Conservation (phyloP, 1,284 basidiomycete species). For the Pseudozyma hubeiensis region DNA sequence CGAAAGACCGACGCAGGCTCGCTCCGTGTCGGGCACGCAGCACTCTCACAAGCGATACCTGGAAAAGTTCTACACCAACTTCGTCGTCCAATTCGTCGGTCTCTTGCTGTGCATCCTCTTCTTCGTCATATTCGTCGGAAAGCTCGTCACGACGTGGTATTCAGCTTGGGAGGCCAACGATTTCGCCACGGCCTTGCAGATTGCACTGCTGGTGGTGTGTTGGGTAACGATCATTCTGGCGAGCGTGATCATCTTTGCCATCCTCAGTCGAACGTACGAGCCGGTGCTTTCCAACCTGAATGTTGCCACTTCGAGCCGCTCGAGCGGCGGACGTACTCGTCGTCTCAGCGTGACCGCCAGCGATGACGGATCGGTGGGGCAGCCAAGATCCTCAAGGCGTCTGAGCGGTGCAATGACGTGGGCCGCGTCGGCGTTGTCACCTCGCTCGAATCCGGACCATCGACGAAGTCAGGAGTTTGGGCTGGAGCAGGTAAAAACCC, state of each 20-base stretch:
- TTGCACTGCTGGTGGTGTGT: constrained; percentile 18
- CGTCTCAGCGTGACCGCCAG: constrained; percentile 8
- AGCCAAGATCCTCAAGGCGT: constrained; percentile 1
- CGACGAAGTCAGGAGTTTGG: constrained; percentile 17
- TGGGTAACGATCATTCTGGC: constrained; percentile 31
- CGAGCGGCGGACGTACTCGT: constrained; percentile 2
- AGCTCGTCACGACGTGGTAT: constrained; percentile 34
- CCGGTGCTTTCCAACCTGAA: constrained; percentile 27
- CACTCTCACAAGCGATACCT: constrained; percentile 31
- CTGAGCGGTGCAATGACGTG: constrained; percentile 20
- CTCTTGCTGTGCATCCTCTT: constrained; percentile 27
- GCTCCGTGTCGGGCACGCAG: constrained; percentile 7
- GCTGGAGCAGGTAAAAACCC: constrained; percentile 7
- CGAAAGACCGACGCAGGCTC: constrained; percentile 16
- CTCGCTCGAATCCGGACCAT: constrained; percentile 15
- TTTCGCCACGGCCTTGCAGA: constrained; percentile 7
- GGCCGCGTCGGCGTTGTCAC: constrained; percentile 19
- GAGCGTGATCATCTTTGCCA: constrained; percentile 31
- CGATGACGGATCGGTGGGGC: background rate
- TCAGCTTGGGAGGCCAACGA: constrained; percentile 33
- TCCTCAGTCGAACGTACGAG: constrained; percentile 39
- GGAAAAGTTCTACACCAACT: constrained; percentile 39
- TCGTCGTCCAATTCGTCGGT: constrained; percentile 25
- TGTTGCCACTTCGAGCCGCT: constrained; percentile 2
- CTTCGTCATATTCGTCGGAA: constrained; percentile 26